Base-by-base conservation (phyloP, 495 filamentous ascomycete species). In the Penicillium arizonense region DNA sequence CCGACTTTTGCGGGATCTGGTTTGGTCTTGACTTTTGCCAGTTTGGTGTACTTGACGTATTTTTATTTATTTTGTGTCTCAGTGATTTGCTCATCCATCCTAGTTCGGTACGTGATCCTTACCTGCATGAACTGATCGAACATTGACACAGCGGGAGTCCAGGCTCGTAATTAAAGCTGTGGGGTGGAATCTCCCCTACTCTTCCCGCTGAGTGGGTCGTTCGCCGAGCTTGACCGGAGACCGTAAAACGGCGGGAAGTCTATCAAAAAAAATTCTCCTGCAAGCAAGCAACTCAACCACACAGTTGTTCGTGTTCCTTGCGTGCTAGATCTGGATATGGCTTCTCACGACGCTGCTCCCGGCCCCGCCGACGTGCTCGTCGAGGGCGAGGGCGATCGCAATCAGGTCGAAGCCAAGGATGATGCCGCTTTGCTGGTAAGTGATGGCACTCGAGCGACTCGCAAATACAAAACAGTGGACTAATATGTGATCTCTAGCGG, bases 351-450 rank as follows among this genome's bases (percentile, higher is more conserved):
- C 34, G 52, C 65, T 34, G 43, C 61, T 20, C 48, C 56, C 36
- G 65, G 64, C 55, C 63, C 56, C 41, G 60, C 69, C 24, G 55
- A 69, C 30, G 50, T 60, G 23, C 24, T 58, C 21, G 33, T 52
- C 10, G 61, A 52, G 11, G 65, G 58, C 11, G 72, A 73, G 42
- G 61, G 56, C n/a, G 57, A 65, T 44, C 61, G 65, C 16, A 66
- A 50, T 39, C 53, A 69, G 11, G 55, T 53, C 3, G 64, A 70
- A 41, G 58, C 64, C 7, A 64, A 72, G 38, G 73, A 77, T 58
- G 74, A 77, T 69, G 72, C 68, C 8, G 71, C 71, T 23, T 55
- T 77, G 43, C 48, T 77, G 68, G 74, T 77, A 54, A 50, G 72
- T 67, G 2, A 13, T 41, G 28, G 28, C 32, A 4, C 34, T 34